Percentiles rank a stretch among this genome's conserved stretches.
Conservation (phyloP, 2,329 filamentous ascomycete species). For the Chaetoscypha palmicola region DNA sequence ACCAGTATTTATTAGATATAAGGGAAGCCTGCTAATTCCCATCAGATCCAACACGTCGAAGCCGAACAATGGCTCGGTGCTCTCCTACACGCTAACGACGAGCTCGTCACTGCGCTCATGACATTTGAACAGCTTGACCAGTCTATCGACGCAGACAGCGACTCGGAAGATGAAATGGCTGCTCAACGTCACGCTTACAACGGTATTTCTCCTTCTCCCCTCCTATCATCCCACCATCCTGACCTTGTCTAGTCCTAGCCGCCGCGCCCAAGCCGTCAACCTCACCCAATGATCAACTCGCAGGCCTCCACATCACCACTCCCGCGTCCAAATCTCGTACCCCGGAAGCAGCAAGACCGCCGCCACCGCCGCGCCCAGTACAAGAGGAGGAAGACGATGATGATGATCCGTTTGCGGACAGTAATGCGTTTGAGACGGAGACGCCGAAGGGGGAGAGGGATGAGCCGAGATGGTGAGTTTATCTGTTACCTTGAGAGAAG, state of each 20-base stretch:
- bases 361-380: slow-evolving; percentile 21
- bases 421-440: slow-evolving; percentile 28
- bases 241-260: neutral
- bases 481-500: too few species aligned
- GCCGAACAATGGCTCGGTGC: slow-evolving; percentile 87
- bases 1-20: too few species aligned
- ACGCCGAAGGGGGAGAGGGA: slow-evolving; percentile 22
- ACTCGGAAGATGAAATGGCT: slow-evolving; percentile 61
- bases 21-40: too few species aligned
- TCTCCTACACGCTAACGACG: slow-evolving; percentile 88
- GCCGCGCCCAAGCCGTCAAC: neutral
- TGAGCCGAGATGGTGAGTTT: slow-evolving; percentile 22
- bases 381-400: slow-evolving; percentile 31
- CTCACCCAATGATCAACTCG: slow-evolving; percentile 18
- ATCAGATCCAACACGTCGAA: slow-evolving; percentile 79
- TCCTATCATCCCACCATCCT: too few species aligned
- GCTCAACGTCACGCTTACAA: slow-evolving; percentile 60
- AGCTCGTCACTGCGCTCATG: slow-evolving; percentile 89
- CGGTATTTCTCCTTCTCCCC: slow-evolving; percentile 36
- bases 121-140: slow-evolving; percentile 90
- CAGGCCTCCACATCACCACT: slow-evolving; percentile 20
- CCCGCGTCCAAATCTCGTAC: slow-evolving; percentile 8
- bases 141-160: slow-evolving; percentile 69
- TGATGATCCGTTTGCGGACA: slow-evolving; percentile 32
- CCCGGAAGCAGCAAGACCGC: slow-evolving; percentile 15